Conservation (phyloP, 495 filamentous ascomycete species). For the Talaromyces adpressus region DNA sequence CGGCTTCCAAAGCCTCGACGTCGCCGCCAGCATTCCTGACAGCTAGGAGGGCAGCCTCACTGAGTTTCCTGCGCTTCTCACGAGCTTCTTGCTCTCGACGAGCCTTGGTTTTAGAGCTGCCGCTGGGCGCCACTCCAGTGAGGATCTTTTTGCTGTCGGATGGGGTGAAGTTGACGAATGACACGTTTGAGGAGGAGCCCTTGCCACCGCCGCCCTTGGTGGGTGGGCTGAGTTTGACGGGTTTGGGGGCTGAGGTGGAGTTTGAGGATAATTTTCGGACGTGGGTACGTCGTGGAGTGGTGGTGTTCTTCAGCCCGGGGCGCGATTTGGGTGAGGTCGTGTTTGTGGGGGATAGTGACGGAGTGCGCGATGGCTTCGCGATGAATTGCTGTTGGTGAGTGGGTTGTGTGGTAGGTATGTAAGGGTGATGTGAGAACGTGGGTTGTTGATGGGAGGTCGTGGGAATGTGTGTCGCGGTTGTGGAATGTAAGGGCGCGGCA, state of each 20-base stretch:
- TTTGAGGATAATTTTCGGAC: constrained; percentile 31
- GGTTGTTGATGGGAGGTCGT: constrained; percentile 20
- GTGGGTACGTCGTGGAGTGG: constrained; percentile 20
- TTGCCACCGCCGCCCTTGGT: constrained; percentile 23
- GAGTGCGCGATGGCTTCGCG: constrained; percentile 22
- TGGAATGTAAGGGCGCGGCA: constrained; percentile 20
- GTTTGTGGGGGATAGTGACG: constrained; percentile 33
- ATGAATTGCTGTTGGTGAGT: constrained; percentile 13
- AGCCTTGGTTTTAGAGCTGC: constrained; percentile 89
- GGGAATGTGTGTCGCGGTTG: constrained; percentile 15
- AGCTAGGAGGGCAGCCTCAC: constrained; percentile 64
- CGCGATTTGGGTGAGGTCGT: constrained; percentile 22
- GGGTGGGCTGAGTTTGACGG: constrained; percentile 20
- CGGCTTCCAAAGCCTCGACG: constrained; percentile 45
- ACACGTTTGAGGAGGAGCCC: constrained; percentile 40
- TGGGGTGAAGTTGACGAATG: constrained; percentile 92
- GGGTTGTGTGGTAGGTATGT: background rate
- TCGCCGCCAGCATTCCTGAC: constrained; percentile 78
- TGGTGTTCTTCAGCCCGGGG: constrained; percentile 17
- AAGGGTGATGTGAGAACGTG: constrained; percentile 21
- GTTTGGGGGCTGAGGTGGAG: constrained; percentile 28
- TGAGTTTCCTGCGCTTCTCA: constrained; percentile 69
- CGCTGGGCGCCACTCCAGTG: constrained; percentile 84
- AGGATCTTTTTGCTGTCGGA: constrained; percentile 73
- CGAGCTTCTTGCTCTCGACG: constrained; percentile 77